Percentiles rank a stretch among this genome's conserved stretches.
Conservation (phyloP, 2,329 filamentous ascomycete genomes). For the Onygenales sp. region DNA sequence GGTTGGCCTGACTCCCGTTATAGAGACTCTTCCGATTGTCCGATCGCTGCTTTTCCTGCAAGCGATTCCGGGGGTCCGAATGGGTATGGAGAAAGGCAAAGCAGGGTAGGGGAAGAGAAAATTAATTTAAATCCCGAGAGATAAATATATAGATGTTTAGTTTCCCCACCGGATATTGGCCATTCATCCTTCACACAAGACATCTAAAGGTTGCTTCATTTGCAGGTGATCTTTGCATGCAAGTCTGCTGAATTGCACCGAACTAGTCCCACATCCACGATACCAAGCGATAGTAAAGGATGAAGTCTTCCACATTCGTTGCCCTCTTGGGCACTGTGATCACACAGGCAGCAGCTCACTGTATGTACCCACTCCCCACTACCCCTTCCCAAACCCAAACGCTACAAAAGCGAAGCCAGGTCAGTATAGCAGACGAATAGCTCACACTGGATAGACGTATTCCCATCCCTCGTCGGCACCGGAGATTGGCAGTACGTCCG, state of each 20-base stretch:
- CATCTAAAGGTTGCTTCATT: no score
- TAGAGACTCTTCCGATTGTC: background rate
- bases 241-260: no score
- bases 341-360: background rate
- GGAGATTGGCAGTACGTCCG: slow-evolving; percentile 16
- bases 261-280: background rate
- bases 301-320: background rate
- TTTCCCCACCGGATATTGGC: no score
- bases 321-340: background rate
- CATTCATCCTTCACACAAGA: no score
- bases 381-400: background rate
- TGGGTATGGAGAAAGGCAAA: background rate
- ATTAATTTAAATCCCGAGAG: no score
- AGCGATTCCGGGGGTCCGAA: background rate
- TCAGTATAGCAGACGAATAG: background rate
- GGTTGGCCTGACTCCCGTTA: background rate
- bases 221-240: no score
- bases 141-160: no score
- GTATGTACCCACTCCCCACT: background rate
- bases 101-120: no score
- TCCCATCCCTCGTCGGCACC: background rate
- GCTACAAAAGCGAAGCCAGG: background rate
- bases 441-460: background rate
- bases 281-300: background rate
- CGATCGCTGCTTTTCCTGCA: background rate